phyloP scores from a whole-genome alignment of 106 monocot genomes.

The Narthecium ossifragum region DNA sequence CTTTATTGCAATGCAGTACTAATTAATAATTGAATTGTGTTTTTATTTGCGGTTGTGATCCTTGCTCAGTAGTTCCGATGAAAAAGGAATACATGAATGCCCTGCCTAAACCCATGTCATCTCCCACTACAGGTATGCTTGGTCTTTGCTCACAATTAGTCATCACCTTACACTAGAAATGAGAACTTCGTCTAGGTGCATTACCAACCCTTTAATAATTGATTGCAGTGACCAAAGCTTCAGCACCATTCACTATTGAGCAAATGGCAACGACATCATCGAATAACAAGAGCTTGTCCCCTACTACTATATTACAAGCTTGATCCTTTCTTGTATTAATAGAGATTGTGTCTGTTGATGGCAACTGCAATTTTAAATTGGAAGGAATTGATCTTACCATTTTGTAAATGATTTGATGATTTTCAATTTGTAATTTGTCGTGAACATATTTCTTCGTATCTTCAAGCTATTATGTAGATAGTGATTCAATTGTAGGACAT shows the following conservation, averaged over 20 bases:
- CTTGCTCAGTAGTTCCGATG: neutral
- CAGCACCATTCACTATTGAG: constrained; percentile 34
- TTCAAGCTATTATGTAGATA: no score
- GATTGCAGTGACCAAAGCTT: constrained; percentile 12
- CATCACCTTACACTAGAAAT: neutral
- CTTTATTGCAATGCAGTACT: no score
- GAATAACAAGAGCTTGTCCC: neutral
- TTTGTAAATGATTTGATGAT: no score
- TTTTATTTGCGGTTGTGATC: neutral
- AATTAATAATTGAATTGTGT: no score
- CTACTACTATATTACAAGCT: neutral
- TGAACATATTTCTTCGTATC: no score
- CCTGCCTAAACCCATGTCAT: neutral
- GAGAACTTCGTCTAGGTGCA: neutral
- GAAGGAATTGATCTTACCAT: no score
- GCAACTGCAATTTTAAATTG: no score
- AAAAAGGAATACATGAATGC: constrained; percentile 7
- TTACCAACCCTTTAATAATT: no score
- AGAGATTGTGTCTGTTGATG: no score
- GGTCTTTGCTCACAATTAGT: neutral
- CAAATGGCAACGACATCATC: constrained; percentile 58
- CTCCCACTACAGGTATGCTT: constrained; percentile 12
- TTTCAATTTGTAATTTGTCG: no score
- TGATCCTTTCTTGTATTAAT: neutral
- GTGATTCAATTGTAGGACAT: no score